Evolutionary conservation across 148 eudicot genomes (phyloP), one percentile per base, ranked within the genome.

Genomic region (Heliosperma pusillum): DNA sequence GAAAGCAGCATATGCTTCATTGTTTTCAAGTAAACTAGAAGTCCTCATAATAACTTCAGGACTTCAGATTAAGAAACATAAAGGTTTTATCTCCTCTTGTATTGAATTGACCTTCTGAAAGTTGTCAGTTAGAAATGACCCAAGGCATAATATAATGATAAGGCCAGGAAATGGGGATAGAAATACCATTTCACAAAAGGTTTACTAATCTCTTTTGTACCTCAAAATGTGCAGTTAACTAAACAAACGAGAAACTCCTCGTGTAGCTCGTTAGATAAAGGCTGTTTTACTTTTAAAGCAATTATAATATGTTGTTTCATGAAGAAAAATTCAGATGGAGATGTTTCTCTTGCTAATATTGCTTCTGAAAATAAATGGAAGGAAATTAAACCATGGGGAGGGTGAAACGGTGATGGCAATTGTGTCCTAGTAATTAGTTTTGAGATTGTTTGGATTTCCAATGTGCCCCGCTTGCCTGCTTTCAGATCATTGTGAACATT

Each of bases 351-450:
- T 58, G 26, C 4, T 58, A 58, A 58, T 58, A 58, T 36, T 36
- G 42, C 42, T 36, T 36, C 42, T 36, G 42, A 36, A 8, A 36
- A 36, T 36, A 36, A 36, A 6, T 36, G 42, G 42, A 36, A 36
- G 42, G 42, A 36, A 36, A 36, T 5, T 36, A 5, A 36, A 36
- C 42, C 9, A 7, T 55, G 59, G 22, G n/a, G 5, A 55, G n/a
- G 21, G 59, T 19, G 59, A 19, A 19, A 55, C 42, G 7, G 42
- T 7, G 40, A 36, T 36, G 42, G 42, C 8, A 36, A 36, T 36
- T 62, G 15, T 58, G 36, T 30, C 67, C 69, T n/a, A 19, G 69
- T 66, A 33, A 19, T 36, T 66, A 64, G 42, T 27, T 64, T n/a
- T n/a, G n/a, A 15, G 67, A 27, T 26, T 16, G 36, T 27, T 64